phyloP scores from a whole-genome alignment of 306 rosid genomes.

The Dalbergia cochinchinensis region DNA sequence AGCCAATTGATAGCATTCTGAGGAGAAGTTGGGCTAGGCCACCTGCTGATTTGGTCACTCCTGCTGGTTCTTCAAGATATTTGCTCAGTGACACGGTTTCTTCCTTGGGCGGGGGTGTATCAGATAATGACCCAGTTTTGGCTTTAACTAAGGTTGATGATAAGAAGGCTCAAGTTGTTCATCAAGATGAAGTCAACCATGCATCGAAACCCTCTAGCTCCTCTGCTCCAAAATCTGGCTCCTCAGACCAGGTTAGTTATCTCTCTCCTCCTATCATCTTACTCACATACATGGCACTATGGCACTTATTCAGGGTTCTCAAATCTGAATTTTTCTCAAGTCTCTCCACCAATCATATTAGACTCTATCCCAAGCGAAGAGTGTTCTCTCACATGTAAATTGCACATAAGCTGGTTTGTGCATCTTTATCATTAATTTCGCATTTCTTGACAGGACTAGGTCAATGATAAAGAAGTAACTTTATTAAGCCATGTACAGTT shows the following conservation, averaged over 20 bases:
- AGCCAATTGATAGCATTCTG: constrained; percentile 58
- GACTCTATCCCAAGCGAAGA: too few species aligned
- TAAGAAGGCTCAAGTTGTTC: constrained; percentile 35
- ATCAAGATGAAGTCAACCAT: constrained; percentile 44
- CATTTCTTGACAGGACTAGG: too few species aligned
- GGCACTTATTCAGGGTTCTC: not conserved
- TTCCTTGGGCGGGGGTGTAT: constrained; percentile 42
- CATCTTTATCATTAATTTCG: too few species aligned
- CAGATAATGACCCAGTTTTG: constrained; percentile 57
- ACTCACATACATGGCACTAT: not conserved
- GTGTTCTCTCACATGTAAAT: too few species aligned
- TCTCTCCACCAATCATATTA: not conserved
- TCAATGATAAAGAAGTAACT: too few species aligned
- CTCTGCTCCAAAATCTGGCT: constrained; percentile 52
- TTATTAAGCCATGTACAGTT: not conserved
- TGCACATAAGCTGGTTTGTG: too few species aligned
- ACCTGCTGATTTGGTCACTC: constrained; percentile 65
- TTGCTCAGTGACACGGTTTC: constrained; percentile 63
- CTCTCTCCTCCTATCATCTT: not conserved
- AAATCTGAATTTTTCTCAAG: not conserved
- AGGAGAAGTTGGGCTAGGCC: constrained; percentile 60
- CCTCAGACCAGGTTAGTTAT: constrained; percentile 68
- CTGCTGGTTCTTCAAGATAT: constrained; percentile 83
- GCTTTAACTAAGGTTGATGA: constrained; percentile 51
- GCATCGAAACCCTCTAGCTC: constrained; percentile 54